Base-by-base conservation (phyloP, 805 yeast genomes). In the Monosporozyma solicola region DNA sequence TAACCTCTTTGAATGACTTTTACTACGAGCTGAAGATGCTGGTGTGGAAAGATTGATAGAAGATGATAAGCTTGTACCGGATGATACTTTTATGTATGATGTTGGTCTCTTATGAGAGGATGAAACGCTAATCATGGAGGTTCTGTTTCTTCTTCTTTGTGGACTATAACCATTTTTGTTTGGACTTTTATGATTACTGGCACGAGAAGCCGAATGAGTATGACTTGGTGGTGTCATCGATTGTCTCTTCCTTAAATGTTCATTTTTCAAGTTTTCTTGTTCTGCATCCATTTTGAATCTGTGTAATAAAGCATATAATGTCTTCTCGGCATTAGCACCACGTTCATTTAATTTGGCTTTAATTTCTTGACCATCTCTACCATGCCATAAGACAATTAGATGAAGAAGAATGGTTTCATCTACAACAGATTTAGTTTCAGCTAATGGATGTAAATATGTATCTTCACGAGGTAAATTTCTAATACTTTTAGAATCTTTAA, bases 351-450 rank as follows among this genome's bases (percentile, higher is more conserved):
- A 72, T 57, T 79, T 78, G 9, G 73, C 66, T 29, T 80, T 66
- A 27, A 89, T 79, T 9, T 74, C 72, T 3, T 74, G 68, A 51
- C 78, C 77, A 47, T 78, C 75, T 57, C 84, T 86, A 53, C 91
- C 92, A 65, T 86, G 96, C 80, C 94, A 88, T 56, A 88, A 72
- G 7, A 87, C 87, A 46, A 85, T 84, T 56, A 88, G 72, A 63
- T 85, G 87, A 61, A 85, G 82, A 62, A 88, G 73, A 53, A 89
- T 84, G 63, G 85, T 91, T 52, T 73, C 72, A 65, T 89, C 95
- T 55, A 87, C 79, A 39, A 74, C 76, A 22, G 71, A 72, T 20
- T 66, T 61, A 10, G 70, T 60, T 39, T 65, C 72, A 22, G 70
- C 63, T 35, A 75, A 57, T 37, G 71, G 72, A 50, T 65, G 66